Evolutionary conservation across 2,329 filamentous ascomycete genomes (phyloP), one percentile per base, ranked within the genome.

Genomic region (Aspergillus neoniger): DNA sequence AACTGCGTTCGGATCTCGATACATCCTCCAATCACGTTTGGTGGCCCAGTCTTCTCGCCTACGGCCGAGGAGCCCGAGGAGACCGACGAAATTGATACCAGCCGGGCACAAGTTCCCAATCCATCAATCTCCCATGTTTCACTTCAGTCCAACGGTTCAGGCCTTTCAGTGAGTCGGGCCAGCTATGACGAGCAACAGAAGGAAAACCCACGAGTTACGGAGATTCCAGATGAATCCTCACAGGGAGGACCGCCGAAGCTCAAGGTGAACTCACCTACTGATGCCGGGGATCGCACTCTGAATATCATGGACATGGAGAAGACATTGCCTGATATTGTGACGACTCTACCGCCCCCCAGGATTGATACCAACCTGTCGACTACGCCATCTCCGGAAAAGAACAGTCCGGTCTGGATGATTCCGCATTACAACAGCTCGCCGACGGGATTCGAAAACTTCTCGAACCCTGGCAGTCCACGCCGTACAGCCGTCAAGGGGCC

Each of bases 1-100:
- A 79, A 79, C 50, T 79, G 76, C 56, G 74, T 80, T 2, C 75
- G 77, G 19, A 78, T 80, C 54, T 75, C 77, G 1, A 76, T 74
- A 30, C 69, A 74, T 50, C 73, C 72, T 9, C 72, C 74, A 0
- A 71, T 75, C 58, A 70, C 74, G 17, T 76, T 76, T 48, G 68
- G 70, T 4, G 68, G 70, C 1, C 64, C 74, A 7, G 62, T 63
- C 1, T 75, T 78, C 59, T 72, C 74, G 17, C 70, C 72, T 3
- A 76, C 67, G 41, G 67, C 70, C 10, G 74, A 78, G 62, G 75
- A 76, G 56, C 70, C 74, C 5, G 74, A 77, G 55, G 74, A 77
- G 55, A 30, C 63, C 1, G 71, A 75, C 21, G 72, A 72, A 21
- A 12, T 72, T 21, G 69, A 71, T 55, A 63, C 67, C 5, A 67